Conservation (phyloP, 345 rosid species). For the Salix purpurea region DNA sequence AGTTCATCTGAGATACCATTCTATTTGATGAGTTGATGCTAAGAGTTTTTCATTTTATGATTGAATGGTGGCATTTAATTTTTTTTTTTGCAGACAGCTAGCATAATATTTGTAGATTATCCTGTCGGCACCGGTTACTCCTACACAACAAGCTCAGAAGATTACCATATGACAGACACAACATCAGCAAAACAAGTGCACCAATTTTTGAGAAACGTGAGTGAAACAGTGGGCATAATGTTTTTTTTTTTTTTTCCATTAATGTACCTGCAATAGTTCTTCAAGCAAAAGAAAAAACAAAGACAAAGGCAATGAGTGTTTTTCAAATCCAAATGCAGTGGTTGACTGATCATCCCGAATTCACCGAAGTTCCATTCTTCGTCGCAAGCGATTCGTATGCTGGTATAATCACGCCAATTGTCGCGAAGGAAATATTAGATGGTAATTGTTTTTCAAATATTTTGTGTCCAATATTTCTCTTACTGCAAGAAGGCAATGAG, state of each 20-base stretch:
- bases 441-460: constrained; percentile 3
- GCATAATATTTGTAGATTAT: constrained; percentile 18
- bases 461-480: not conserved
- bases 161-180: constrained; percentile 5
- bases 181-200: not conserved
- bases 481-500: no score
- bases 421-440: constrained; percentile 4
- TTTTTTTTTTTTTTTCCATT: not conserved
- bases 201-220: constrained; percentile 13
- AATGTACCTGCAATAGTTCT: not conserved
- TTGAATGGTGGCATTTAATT: not conserved
- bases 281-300: no score
- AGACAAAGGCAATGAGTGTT: not conserved
- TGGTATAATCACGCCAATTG: constrained; percentile 13
- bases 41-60: not conserved
- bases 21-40: not conserved
- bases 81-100: constrained; percentile 3
- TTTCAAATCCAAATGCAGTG: constrained; percentile 15
- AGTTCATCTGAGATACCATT: not conserved
- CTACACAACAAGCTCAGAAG: constrained; percentile 9
- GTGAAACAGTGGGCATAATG: not conserved
- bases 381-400: constrained; percentile 18
- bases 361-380: constrained; percentile 5
- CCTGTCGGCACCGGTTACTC: constrained; percentile 24
- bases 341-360: constrained; percentile 16